These are phyloP conservation scores for Beauveria sp. DNA, from an alignment of 2,329 filamentous ascomycete species.

Conservation along the genomic window DNA sequence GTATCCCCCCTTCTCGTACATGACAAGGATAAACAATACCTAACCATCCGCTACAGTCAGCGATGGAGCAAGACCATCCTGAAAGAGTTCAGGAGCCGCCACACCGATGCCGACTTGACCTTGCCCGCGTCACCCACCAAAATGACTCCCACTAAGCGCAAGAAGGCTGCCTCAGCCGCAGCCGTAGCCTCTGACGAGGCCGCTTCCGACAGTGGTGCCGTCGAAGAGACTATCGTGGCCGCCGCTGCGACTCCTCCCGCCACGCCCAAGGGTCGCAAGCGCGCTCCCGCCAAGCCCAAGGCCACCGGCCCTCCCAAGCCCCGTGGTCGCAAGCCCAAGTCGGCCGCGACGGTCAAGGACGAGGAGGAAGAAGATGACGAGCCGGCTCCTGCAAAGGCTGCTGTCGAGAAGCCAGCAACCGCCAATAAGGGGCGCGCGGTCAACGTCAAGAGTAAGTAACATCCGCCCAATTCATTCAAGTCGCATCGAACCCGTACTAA, in stretches of 20 bases:
- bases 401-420: not conserved
- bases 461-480: no score
- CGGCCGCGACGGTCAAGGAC: constrained; percentile 14
- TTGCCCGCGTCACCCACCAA: not conserved
- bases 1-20: constrained; percentile 12
- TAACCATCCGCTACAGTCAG: constrained; percentile 21
- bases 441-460: not conserved
- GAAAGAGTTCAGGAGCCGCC: constrained; percentile 25
- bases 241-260: not conserved
- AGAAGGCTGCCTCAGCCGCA: constrained; percentile 1
- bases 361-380: constrained; percentile 15
- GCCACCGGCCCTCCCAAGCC: constrained; percentile 10
- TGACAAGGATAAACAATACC: not conserved
- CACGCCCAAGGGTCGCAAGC: constrained; percentile 2
- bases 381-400: not conserved
- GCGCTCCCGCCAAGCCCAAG: constrained; percentile 8
- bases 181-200: not conserved
- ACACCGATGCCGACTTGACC: constrained; percentile 12
- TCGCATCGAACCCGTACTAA: not conserved
- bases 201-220: not conserved
- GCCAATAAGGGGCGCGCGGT: not conserved
- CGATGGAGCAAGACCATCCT: constrained; percentile 32
- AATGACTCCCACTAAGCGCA: constrained; percentile 7
- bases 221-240: not conserved
- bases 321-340: constrained; percentile 3